phyloP scores from a whole-genome alignment of 495 filamentous ascomycete species.

The Echria macrotheca region DNA sequence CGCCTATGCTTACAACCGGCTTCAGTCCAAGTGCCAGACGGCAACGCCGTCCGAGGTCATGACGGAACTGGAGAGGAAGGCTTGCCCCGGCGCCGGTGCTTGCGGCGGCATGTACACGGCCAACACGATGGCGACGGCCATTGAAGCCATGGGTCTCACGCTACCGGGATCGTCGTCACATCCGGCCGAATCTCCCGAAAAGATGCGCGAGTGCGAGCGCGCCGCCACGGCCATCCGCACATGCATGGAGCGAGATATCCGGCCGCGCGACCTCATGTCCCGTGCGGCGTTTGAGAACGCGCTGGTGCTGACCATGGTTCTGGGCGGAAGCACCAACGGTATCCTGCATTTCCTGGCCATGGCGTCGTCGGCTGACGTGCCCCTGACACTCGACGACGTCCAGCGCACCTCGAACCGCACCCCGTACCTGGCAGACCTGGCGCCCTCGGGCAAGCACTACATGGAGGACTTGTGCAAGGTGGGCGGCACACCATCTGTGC shows the following conservation, averaged over 20 bases:
- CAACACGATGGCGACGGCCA: conserved; percentile 95
- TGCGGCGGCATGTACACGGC: conserved; percentile 97
- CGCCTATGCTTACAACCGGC: conserved; percentile 72
- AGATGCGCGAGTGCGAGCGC: conserved; percentile 85
- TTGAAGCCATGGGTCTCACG: conserved; percentile 91
- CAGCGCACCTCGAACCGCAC: conserved; percentile 84
- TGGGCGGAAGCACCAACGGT: conserved; percentile 88
- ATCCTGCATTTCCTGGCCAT: conserved; percentile 94
- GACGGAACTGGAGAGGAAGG: conserved; percentile 76
- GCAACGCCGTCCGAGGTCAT: conserved; percentile 71
- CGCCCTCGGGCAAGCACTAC: conserved; percentile 79
- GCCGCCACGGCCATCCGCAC: conserved; percentile 79
- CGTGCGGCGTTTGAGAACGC: conserved; percentile 89
- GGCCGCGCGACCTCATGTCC: conserved; percentile 77
- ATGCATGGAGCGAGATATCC: conserved; percentile 84
- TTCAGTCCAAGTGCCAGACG: conserved; percentile 39
- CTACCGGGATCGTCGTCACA: conserved; percentile 88
- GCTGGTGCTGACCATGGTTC: conserved; percentile 84
- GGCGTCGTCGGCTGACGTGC: conserved; percentile 81
- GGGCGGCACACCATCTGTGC: conserved; percentile 83
- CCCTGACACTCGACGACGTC: conserved; percentile 80
- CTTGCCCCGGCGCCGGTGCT: conserved; percentile 88
- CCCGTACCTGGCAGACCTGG: conserved; percentile 89
- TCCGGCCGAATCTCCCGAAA: conserved; percentile 80
- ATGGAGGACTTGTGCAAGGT: conserved; percentile 96